Evolutionary conservation across 805 yeast genomes (phyloP).

Genomic region (Grigorovia humatica): DNA sequence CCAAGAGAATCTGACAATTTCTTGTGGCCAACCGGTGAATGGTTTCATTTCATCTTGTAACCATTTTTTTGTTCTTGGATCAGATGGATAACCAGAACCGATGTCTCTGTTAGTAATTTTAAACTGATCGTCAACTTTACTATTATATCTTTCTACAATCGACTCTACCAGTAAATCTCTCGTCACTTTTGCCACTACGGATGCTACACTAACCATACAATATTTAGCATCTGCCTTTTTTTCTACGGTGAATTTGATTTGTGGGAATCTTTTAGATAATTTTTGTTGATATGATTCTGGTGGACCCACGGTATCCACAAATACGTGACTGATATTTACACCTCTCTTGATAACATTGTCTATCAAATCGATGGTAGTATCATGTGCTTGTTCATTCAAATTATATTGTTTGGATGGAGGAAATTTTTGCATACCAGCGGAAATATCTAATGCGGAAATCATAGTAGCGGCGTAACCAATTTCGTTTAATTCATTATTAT

Average conservation of each 20-base stretch:
- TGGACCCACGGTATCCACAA: constrained; percentile 95
- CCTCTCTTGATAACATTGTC: constrained; percentile 51
- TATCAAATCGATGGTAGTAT: constrained; percentile 76
- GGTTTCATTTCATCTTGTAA: constrained; percentile 50
- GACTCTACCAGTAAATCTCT: constrained; percentile 49
- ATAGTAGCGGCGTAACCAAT: constrained; percentile 85
- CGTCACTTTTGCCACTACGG: constrained; percentile 93
- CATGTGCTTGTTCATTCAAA: constrained; percentile 93
- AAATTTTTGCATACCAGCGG: constrained; percentile 76
- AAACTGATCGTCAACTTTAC: not conserved
- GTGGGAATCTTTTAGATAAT: constrained; percentile 58
- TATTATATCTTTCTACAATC: constrained; percentile 2
- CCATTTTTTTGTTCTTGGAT: constrained; percentile 80
- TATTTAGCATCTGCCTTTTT: constrained; percentile 91
- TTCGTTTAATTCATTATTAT: constrained; percentile 36
- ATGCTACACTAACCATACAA: constrained; percentile 90
- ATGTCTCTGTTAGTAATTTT: constrained; percentile 27
- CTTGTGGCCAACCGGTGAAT: constrained; percentile 76
- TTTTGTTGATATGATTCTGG: constrained; percentile 76
- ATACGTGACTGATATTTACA: constrained; percentile 59
- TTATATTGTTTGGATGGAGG: constrained; percentile 42
- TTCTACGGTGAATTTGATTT: constrained; percentile 63
- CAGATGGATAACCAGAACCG: constrained; percentile 95
- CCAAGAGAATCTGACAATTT: constrained; percentile 82
- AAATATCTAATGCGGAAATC: constrained; percentile 79